Evolutionary conservation across 805 yeast species (phyloP), one percentile per base, ranked within the genome.

Genomic region (Komagataella pseudopastoris): DNA sequence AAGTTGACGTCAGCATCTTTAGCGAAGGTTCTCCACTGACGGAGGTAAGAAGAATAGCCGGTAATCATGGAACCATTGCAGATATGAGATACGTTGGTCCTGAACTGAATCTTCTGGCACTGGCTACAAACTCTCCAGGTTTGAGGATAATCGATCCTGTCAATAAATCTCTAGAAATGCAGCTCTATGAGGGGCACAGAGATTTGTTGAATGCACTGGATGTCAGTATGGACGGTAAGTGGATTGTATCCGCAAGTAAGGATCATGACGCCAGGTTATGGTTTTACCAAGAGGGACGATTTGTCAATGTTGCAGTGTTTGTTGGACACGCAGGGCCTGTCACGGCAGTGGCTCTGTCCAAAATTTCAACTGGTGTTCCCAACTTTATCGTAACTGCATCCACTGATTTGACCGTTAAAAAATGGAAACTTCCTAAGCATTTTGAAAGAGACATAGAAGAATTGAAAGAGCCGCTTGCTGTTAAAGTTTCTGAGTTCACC

Each of bases 61-160:
- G 97, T 58, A 89, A 89, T 65, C 96, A 91, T 67, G 98, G 97
- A 52, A 91, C 93, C 23, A 82, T 93, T 59, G 96, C 96, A 2
- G 98, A 91, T 63, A 75, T 89, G 70, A 78, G 80, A 57, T 84
- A 81, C 60, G 83, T 82, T 36, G 93, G 93, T 0, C 87, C 88
- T 6, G 61, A 71, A 22, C 62, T 70, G 30, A 63, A 73, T 48
- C 67, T 73, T 44, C 64, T 91, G 47, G 98, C 95, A 4, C 65
- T 93, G 56, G 97, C 98, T 1, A 91, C 98, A 3, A 93, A 93
- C 65, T 87, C 98, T 1, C 95, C 96, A 10, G 81, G 91, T 1
- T 68, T 93, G 52, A 73, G 98, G 63, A 66, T 93, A 12, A 76
- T 90, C 39, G 82, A 83, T 56, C 77, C 85, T 1, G 64, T 68